Evolutionary conservation across 164 flowering plant species (phyloP).

Genomic region (Dillenia turbinata): DNA sequence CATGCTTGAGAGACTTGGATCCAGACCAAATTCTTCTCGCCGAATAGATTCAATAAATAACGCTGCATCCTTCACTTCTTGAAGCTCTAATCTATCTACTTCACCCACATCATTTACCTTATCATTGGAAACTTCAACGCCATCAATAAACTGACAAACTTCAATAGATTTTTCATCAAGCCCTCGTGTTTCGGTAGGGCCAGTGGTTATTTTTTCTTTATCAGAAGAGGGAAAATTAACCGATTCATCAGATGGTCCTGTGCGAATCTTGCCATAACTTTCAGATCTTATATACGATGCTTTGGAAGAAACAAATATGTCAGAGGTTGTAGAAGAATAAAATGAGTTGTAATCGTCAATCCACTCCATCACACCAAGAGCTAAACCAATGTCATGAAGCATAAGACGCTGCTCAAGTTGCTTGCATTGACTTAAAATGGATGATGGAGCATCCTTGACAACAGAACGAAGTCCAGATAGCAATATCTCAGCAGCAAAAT

Average conservation of each 20-base stretch:
- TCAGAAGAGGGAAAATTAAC: conserved; percentile 12
- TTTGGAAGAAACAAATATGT: conserved; percentile 12
- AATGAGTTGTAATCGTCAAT: conserved; percentile 55
- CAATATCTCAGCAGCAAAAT: conserved; percentile 70
- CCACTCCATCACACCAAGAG: conserved; percentile 83
- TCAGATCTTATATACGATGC: conserved; percentile 12
- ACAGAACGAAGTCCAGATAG: conserved; percentile 57
- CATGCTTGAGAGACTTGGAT: conserved; percentile 35
- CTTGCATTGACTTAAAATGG: conserved; percentile 58
- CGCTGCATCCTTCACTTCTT: conserved; percentile 33
- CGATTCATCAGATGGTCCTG: conserved; percentile 1
- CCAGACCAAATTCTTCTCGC: conserved; percentile 92
- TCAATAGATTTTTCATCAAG: conserved; percentile 9
- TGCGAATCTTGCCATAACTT: conserved; percentile 9
- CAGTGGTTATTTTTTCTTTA: conserved; percentile 6
- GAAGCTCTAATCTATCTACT: conserved; percentile 5
- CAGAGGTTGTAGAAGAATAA: conserved; percentile 22
- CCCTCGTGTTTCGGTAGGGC: conserved; percentile 7
- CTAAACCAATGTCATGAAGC: conserved; percentile 93
- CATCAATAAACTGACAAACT: conserved; percentile 6
- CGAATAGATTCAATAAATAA: conserved; percentile 71
- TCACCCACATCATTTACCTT: conserved; percentile 4
- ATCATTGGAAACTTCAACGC: conserved; percentile 14
- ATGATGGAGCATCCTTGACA: conserved; percentile 50
- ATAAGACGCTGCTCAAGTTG: conserved; percentile 51